Conservation (phyloP, 2,329 filamentous ascomycete species). For the Hortaea sp. region DNA sequence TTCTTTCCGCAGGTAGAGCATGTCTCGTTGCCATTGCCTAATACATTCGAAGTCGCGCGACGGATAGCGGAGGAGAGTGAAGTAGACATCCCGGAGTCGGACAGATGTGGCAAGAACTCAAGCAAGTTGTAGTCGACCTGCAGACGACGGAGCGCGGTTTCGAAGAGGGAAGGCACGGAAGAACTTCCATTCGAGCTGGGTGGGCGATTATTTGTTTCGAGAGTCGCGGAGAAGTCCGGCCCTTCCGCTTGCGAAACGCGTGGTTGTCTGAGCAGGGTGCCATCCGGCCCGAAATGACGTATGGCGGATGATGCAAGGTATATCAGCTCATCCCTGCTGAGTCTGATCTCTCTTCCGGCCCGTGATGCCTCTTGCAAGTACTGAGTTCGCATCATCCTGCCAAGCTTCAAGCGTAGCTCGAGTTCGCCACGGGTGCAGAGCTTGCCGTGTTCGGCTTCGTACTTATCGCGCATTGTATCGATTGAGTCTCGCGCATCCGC, state of each 20-base stretch:
- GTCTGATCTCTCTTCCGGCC: conserved; percentile 2
- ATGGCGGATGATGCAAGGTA: conserved; percentile 19
- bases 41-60: conserved; percentile 8
- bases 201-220: conserved; percentile 2
- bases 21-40: conserved; percentile 16
- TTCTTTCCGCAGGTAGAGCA: conserved; percentile 23
- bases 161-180: conserved; percentile 25
- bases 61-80: conserved; percentile 14
- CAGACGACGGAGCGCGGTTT: conserved; percentile 21
- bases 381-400: conserved; percentile 11
- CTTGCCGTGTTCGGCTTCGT: conserved; percentile 2
- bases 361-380: conserved; percentile 8
- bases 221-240: conserved; percentile 2
- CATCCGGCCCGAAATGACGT: conserved; percentile 22
- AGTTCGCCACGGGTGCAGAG: conserved; percentile 11
- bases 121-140: conserved; percentile 15
- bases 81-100: conserved; percentile 8
- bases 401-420: conserved; percentile 12
- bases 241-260: neutral
- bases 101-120: conserved; percentile 11
- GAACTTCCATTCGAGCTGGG: conserved; percentile 2
- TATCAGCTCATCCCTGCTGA: conserved; percentile 17
- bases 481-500: conserved; percentile 8
- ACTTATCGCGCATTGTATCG: conserved; percentile 5
- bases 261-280: conserved; percentile 9